Percentiles rank a stretch among this genome's conserved stretches.
These are phyloP conservation scores for Durusdinium trenchii DNA, from an alignment of 73 alveolate genomes.

Conservation along the genomic window DNA sequence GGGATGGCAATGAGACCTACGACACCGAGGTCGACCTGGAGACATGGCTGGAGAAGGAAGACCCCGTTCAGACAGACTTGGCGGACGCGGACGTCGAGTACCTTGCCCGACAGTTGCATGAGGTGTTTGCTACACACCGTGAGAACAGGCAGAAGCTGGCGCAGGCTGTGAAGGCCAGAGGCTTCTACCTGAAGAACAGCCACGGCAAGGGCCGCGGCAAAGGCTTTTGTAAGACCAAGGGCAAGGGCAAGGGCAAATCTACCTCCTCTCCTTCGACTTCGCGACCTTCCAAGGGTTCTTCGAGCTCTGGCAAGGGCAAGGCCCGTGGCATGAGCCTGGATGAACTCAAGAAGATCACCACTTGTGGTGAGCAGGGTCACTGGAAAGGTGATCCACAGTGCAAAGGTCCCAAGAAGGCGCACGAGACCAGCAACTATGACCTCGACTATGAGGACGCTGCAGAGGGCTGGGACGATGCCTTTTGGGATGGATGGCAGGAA, in stretches of 20 bases:
- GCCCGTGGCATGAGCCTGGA: neutral
- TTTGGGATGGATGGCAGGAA: neutral
- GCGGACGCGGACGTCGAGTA: neutral
- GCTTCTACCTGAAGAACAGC: neutral
- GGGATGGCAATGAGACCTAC: neutral
- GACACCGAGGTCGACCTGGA: neutral
- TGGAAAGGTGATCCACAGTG: neutral
- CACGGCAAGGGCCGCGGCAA: neutral
- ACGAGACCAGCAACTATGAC: neutral
- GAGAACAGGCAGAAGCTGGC: too few species aligned
- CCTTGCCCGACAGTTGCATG: neutral
- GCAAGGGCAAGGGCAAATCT: neutral
- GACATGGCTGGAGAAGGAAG: neutral
- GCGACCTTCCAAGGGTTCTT: too few species aligned
- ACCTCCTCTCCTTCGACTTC: too few species aligned
- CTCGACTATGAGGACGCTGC: neutral
- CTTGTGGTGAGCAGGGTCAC: neutral
- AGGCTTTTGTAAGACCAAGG: neutral
- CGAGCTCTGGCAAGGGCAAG: neutral
- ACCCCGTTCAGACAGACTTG: neutral
- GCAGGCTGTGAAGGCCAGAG: neutral
- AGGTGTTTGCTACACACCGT: neutral
- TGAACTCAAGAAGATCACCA: neutral
- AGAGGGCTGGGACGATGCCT: neutral
- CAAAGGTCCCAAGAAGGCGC: neutral